Conservation (phyloP, 192 early-diverging fungal species). For the Podila verticillata region DNA sequence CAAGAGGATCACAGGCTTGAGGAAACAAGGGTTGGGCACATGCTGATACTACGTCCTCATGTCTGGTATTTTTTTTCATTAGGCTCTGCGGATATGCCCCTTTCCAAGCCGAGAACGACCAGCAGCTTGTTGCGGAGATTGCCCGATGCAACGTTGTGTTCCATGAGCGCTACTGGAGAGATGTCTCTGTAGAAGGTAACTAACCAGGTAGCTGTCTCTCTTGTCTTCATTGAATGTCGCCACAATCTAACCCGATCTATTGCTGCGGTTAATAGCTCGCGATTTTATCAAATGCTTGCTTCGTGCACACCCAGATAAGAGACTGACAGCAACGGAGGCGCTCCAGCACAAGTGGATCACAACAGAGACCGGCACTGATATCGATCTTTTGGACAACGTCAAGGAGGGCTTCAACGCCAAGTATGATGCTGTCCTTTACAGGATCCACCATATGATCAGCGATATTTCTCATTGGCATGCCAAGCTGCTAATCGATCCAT, state of each 20-base stretch:
- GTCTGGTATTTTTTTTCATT: slow-evolving; percentile 2
- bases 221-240: neutral
- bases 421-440: slow-evolving; percentile 2
- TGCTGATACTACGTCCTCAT: neutral
- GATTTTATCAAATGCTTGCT: slow-evolving; percentile 79
- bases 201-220: neutral
- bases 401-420: slow-evolving; percentile 78
- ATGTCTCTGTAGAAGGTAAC: slow-evolving; percentile 84
- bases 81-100: slow-evolving; percentile 85
- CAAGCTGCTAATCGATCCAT: neutral
- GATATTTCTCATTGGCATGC: neutral
- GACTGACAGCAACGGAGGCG: slow-evolving; percentile 84
- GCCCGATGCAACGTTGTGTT: slow-evolving; percentile 74
- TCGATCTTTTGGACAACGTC: slow-evolving; percentile 89
- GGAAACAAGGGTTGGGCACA: no score
- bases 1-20: no score
- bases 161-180: slow-evolving; percentile 79
- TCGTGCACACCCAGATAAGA: slow-evolving; percentile 71
- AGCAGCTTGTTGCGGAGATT: slow-evolving; percentile 66
- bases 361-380: slow-evolving; percentile 63
- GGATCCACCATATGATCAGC: no score
- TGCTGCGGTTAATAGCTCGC: slow-evolving; percentile 61
- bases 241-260: no score
- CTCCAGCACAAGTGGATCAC: slow-evolving; percentile 88
- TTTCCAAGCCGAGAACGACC: slow-evolving; percentile 72